Evolutionary conservation across 176 grass and related monocot species (phyloP).

Genomic region (Tillandsia leiboldiana): DNA sequence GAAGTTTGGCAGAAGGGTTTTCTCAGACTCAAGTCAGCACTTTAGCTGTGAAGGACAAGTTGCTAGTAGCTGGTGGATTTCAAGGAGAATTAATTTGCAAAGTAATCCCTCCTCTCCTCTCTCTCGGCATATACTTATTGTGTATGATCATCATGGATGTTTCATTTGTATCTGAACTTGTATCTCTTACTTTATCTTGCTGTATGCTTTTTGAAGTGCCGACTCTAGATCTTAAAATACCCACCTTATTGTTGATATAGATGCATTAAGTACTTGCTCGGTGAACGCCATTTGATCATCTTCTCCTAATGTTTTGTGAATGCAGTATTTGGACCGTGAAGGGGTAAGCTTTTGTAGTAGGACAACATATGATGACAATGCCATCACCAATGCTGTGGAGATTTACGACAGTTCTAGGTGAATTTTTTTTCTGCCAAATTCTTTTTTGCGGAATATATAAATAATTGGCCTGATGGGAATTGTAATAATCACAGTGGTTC

Average conservation of each 20-base stretch:
- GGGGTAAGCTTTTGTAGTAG: slow-evolving; percentile 82
- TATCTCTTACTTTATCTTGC: too few relatives aligned
- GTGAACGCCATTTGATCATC: background rate
- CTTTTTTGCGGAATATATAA: background rate
- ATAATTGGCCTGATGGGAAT: slow-evolving; percentile 8
- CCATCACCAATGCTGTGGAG: slow-evolving; percentile 66
- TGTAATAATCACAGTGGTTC: slow-evolving; percentile 38
- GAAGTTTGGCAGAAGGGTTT: slow-evolving; percentile 76
- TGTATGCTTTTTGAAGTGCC: too few relatives aligned
- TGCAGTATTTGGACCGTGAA: slow-evolving; percentile 68
- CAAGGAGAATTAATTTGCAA: slow-evolving; percentile 87
- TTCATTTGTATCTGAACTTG: too few relatives aligned
- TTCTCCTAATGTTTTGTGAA: background rate
- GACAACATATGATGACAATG: slow-evolving; percentile 55
- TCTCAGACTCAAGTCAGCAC: slow-evolving; percentile 65
- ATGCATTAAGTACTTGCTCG: too few relatives aligned
- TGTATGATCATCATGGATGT: too few relatives aligned
- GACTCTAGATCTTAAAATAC: too few relatives aligned
- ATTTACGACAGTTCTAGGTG: slow-evolving; percentile 76
- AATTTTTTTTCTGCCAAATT: background rate
- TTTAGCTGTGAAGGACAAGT: slow-evolving; percentile 67
- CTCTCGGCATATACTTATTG: too few relatives aligned
- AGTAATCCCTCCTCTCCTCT: slow-evolving; percentile 23
- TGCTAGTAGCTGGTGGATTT: slow-evolving; percentile 72
- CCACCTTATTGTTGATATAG: too few relatives aligned